Evolutionary conservation across 768 basidiomycete species (phyloP).

Genomic region (Russula abietina): DNA sequence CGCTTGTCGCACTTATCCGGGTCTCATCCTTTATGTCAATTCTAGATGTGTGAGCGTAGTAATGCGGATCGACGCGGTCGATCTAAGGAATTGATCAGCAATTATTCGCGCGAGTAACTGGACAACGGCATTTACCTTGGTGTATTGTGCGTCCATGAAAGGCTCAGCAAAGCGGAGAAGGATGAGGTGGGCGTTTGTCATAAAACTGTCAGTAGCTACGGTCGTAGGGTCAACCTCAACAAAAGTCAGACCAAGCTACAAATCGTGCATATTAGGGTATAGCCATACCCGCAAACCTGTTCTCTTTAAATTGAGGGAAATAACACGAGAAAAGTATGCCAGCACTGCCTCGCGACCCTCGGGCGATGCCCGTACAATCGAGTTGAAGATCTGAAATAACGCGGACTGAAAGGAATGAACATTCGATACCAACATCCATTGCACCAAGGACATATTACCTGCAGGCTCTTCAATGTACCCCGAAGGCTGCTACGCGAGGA

Average conservation of each 20-base stretch:
- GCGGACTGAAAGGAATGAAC: slow-evolving; percentile 42
- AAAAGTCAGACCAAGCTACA: not conserved
- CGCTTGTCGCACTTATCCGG: slow-evolving; percentile 85
- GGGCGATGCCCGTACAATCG: slow-evolving; percentile 77
- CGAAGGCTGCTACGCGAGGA: slow-evolving; percentile 80
- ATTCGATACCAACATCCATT: not conserved
- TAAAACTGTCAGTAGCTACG: slow-evolving; percentile 86
- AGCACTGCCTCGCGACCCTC: slow-evolving; percentile 77
- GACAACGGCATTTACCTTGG: slow-evolving; percentile 51
- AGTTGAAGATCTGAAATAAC: slow-evolving; percentile 83
- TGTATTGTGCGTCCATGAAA: slow-evolving; percentile 87
- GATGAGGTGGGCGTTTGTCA: slow-evolving; percentile 84
- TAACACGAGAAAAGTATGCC: slow-evolving; percentile 68
- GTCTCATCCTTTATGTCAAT: slow-evolving; percentile 86
- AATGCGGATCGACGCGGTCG: slow-evolving; percentile 83
- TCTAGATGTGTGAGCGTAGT: slow-evolving; percentile 64
- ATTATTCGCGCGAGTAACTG: not conserved
- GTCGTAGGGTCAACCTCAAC: slow-evolving; percentile 75
- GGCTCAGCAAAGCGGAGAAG: slow-evolving; percentile 85
- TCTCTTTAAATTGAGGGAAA: slow-evolving; percentile 74
- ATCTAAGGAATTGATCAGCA: slow-evolving; percentile 44
- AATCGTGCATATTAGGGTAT: not conserved
- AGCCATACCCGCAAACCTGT: slow-evolving; percentile 77
- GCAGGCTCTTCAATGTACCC: slow-evolving; percentile 78
- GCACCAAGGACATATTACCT: slow-evolving; percentile 40